These are phyloP conservation scores for Pseudogymnoascus sp. DNA, from an alignment of 2,329 filamentous ascomycete genomes.

Conservation along the genomic window DNA sequence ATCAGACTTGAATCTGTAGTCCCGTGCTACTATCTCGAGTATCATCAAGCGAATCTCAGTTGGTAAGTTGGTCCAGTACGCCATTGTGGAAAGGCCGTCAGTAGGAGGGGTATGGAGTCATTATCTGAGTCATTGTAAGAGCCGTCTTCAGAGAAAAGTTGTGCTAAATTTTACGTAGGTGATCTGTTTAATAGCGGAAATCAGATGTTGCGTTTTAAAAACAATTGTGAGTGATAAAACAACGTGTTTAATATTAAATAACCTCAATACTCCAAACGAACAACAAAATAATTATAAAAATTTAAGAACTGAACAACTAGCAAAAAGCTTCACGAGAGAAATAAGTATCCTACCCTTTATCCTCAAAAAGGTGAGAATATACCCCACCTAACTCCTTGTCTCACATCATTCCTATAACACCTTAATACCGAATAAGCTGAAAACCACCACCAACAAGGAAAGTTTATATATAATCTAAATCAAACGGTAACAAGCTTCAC, in stretches of 20 bases:
- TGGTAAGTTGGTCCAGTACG: slow-evolving; percentile 39
- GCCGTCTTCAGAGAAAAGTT: not conserved
- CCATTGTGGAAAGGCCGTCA: slow-evolving; percentile 9
- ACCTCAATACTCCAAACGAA: no score
- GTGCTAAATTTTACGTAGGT: not conserved
- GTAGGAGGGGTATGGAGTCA: not conserved
- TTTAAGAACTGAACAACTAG: no score
- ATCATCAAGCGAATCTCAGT: slow-evolving; percentile 34
- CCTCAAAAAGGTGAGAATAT: no score
- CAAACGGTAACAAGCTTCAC: not conserved
- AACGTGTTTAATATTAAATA: no score
- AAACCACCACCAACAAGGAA: no score
- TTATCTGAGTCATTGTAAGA: not conserved
- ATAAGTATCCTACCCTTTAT: no score
- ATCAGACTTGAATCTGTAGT: slow-evolving; percentile 12
- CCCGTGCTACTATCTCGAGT: slow-evolving; percentile 11
- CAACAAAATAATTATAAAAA: no score
- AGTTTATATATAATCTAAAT: no score
- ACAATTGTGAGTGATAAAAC: not conserved
- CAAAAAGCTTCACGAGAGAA: no score
- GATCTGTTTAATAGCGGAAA: not conserved
- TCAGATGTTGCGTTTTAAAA: not conserved
- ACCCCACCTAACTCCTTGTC: no score
- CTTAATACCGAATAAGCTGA: no score
- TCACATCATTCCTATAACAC: no score